A percentile compares a stretch with the other conserved stretches of the same genome.
These are phyloP conservation scores for Suillus subalutaceus DNA, from an alignment of 768 basidiomycete species.

Conservation along the genomic window DNA sequence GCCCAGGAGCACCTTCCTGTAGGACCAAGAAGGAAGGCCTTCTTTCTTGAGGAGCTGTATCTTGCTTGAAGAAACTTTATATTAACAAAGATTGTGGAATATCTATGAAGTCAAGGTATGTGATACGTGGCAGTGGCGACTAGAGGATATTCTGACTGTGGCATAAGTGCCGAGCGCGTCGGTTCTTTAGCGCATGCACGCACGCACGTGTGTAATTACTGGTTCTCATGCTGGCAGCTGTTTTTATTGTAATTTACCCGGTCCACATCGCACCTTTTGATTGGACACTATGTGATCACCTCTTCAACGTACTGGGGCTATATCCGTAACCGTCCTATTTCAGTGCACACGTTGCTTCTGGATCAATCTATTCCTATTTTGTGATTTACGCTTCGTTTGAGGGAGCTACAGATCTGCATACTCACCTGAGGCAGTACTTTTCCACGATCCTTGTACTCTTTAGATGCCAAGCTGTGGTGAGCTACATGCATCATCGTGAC, in stretches of 20 bases:
- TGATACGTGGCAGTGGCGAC: not conserved
- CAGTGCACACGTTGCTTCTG: not conserved
- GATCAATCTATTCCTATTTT: not conserved
- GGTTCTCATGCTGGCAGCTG: not conserved
- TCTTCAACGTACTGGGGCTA: not conserved
- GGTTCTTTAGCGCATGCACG: not conserved
- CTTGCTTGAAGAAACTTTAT: not conserved
- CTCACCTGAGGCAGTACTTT: not conserved
- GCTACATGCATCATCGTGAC: not conserved
- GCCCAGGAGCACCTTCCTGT: conserved; percentile 4
- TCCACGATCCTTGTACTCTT: not conserved
- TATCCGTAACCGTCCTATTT: not conserved
- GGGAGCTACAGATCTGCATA: not conserved
- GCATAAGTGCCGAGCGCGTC: not conserved
- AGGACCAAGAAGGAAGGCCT: conserved; percentile 5
- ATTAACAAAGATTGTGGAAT: not conserved
- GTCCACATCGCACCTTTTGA: not conserved
- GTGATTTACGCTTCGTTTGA: not conserved
- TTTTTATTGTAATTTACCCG: not conserved
- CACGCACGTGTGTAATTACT: not conserved
- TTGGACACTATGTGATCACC: not conserved
- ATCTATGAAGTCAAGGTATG: not conserved
- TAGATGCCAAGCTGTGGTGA: not conserved
- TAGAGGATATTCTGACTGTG: not conserved
- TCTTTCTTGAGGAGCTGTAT: conserved; percentile 6